A percentile compares a stretch with the other conserved stretches of the same genome.
These are phyloP conservation scores for Crucibulum laeve DNA, from an alignment of 768 basidiomycete species.

Conservation along the genomic window DNA sequence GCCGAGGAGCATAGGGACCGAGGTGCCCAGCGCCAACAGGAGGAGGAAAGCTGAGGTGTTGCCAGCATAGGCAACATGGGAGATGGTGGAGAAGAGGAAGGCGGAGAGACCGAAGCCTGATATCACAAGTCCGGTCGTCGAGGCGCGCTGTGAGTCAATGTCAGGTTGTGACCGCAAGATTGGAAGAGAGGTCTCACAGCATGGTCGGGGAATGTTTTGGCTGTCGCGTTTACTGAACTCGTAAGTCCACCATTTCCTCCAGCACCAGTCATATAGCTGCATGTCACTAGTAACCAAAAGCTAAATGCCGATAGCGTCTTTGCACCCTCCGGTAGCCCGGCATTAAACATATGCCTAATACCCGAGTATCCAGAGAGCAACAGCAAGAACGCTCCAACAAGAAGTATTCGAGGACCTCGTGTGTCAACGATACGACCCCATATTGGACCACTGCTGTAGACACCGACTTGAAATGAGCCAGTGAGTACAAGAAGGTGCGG, in stretches of 20 bases:
- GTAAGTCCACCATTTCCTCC: conserved; percentile 73
- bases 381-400: conserved; percentile 52
- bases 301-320: conserved; percentile 33
- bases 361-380: conserved; percentile 73
- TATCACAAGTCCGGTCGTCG: conserved; percentile 71
- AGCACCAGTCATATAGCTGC: conserved; percentile 68
- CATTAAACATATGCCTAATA: conserved; percentile 63
- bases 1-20: conserved; percentile 77
- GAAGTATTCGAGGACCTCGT: conserved; percentile 65
- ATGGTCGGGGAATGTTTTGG: conserved; percentile 74
- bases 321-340: conserved; percentile 34
- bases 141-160: conserved; percentile 52
- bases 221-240: conserved; percentile 75
- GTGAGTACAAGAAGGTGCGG: neutral
- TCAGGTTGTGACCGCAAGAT: neutral
- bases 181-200: conserved; percentile 39
- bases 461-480: conserved; percentile 49
- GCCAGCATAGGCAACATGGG: conserved; percentile 58
- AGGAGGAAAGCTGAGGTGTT: conserved; percentile 76
- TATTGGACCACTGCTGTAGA: conserved; percentile 71
- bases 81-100: conserved; percentile 80
- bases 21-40: conserved; percentile 72
- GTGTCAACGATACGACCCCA: conserved; percentile 79
- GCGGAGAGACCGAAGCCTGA: conserved; percentile 91
- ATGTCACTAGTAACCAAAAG: conserved; percentile 52